phyloP scores from a whole-genome alignment of 2,329 filamentous ascomycete species.

The Clonostachys rhizophaga region DNA sequence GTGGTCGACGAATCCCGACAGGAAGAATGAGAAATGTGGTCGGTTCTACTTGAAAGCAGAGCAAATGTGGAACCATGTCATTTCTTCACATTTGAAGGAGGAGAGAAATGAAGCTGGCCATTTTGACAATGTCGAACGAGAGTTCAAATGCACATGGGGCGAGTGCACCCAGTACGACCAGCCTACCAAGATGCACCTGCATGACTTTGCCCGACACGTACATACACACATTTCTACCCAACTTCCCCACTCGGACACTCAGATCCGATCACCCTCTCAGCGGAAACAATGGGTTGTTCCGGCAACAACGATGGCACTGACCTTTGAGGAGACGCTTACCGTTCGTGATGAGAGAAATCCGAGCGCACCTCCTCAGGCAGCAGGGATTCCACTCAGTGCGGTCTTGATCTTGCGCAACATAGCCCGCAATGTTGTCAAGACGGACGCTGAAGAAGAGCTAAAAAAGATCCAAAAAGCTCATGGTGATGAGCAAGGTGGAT shows the following conservation, averaged over 20 bases:
- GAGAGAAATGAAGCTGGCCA: conserved; percentile 49
- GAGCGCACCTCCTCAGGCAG: conserved; percentile 56
- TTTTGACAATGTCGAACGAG: conserved; percentile 48
- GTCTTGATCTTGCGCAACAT: conserved; percentile 76
- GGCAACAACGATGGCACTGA: conserved; percentile 48
- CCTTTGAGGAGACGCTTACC: conserved; percentile 51
- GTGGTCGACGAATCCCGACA: conserved; percentile 45
- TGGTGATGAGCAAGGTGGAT: conserved; percentile 43
- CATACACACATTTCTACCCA: conserved; percentile 59
- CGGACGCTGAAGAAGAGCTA: conserved; percentile 50
- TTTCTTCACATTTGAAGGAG: conserved; percentile 58
- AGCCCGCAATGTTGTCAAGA: conserved; percentile 62
- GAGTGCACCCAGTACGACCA: conserved; percentile 54
- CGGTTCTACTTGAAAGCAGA: conserved; percentile 59
- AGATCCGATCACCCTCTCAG: background rate
- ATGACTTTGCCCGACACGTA: conserved; percentile 57
- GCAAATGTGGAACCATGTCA: conserved; percentile 69
- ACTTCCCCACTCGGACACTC: conserved; percentile 12
- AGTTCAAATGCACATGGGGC: conserved; percentile 62
- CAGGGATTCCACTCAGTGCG: conserved; percentile 74
- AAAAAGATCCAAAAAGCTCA: conserved; percentile 38
- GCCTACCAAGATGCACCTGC: conserved; percentile 38
- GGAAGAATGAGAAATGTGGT: conserved; percentile 42
- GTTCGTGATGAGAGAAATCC: conserved; percentile 54
- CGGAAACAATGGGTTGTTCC: conserved; percentile 42